Evolutionary conservation across 495 filamentous ascomycete genomes (phyloP).

Genomic region (Hypoxylon fuscum): DNA sequence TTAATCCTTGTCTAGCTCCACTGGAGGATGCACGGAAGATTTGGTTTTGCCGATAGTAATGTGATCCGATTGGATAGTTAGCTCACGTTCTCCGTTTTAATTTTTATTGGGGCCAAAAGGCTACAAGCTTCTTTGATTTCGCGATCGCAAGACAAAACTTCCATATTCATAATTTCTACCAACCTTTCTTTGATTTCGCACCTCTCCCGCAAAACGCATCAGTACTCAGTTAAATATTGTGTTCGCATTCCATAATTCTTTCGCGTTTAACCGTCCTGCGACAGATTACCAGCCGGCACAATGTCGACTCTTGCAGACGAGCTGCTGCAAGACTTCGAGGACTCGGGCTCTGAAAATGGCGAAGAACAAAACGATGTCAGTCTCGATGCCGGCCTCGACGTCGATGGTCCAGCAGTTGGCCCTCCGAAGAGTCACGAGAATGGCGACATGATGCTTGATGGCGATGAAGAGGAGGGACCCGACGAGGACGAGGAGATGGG

Average conservation of each 20-base stretch:
- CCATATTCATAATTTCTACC: neutral
- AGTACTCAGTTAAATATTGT: neutral
- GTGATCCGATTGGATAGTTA: conserved; percentile 5
- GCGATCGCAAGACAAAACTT: conserved; percentile 21
- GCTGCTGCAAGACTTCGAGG: conserved; percentile 89
- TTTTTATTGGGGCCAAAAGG: conserved; percentile 26
- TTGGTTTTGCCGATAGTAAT: conserved; percentile 5
- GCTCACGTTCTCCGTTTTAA: conserved; percentile 19
- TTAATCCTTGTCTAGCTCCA: neutral
- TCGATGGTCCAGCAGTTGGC: conserved; percentile 39
- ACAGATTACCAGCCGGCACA: conserved; percentile 24
- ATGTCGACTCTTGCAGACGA: conserved; percentile 87
- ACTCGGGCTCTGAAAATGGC: conserved; percentile 69
- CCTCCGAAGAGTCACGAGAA: conserved; percentile 40
- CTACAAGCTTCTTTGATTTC: conserved; percentile 18
- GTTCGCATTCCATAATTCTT: neutral
- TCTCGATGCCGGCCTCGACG: conserved; percentile 54
- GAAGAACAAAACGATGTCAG: conserved; percentile 60
- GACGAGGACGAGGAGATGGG: conserved; percentile 67
- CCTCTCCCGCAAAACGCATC: no score
- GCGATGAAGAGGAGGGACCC: conserved; percentile 55
- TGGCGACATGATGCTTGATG: conserved; percentile 52
- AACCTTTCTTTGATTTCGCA: no score
- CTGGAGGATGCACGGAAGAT: conserved; percentile 11
- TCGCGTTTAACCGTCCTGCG: neutral